A percentile compares a stretch with the other conserved stretches of the same genome.
Evolutionary conservation across 2,329 filamentous ascomycete genomes (phyloP).

Genomic region (Mycosphaerelloides madeirae): DNA sequence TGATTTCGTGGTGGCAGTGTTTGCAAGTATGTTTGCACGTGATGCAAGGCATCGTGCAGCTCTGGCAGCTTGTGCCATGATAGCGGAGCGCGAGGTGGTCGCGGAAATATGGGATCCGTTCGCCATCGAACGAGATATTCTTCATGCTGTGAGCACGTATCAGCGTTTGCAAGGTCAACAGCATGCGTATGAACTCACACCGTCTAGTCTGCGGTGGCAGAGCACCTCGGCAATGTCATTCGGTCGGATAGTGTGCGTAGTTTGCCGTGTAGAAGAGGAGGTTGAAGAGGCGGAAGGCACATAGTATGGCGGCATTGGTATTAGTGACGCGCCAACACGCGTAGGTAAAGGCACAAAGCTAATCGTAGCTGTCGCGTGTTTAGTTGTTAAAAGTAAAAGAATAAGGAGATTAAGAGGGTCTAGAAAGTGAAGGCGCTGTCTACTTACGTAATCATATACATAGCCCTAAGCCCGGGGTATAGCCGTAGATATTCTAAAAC

Average conservation of each 20-base stretch:
- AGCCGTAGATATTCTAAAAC: too few species aligned
- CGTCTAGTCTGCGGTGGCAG: conserved; percentile 24
- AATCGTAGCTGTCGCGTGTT: too few species aligned
- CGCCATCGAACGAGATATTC: conserved; percentile 43
- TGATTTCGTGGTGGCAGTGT: not conserved
- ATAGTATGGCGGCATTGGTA: conserved; percentile 7
- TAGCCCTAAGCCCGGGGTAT: too few species aligned
- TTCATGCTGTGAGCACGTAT: conserved; percentile 28
- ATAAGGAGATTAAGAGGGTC: too few species aligned
- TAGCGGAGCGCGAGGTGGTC: conserved; percentile 26
- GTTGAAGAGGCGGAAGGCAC: conserved; percentile 5
- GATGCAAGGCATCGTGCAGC: conserved; percentile 35
- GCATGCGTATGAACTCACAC: conserved; percentile 19
- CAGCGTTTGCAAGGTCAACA: conserved; percentile 3
- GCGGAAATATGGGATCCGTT: conserved; percentile 7
- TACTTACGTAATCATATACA: too few species aligned
- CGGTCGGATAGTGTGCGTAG: conserved; percentile 18
- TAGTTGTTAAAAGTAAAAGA: too few species aligned
- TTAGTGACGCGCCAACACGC: not conserved
- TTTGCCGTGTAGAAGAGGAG: conserved; percentile 8
- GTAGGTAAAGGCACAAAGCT: too few species aligned
- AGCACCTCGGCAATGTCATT: conserved; percentile 24
- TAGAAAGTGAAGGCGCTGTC: too few species aligned
- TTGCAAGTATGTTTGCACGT: conserved; percentile 42
- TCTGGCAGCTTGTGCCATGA: conserved; percentile 44